Percentiles rank a stretch among this genome's conserved stretches.
phyloP scores from a whole-genome alignment of 768 basidiomycete species.

The Suillus occidentalis region DNA sequence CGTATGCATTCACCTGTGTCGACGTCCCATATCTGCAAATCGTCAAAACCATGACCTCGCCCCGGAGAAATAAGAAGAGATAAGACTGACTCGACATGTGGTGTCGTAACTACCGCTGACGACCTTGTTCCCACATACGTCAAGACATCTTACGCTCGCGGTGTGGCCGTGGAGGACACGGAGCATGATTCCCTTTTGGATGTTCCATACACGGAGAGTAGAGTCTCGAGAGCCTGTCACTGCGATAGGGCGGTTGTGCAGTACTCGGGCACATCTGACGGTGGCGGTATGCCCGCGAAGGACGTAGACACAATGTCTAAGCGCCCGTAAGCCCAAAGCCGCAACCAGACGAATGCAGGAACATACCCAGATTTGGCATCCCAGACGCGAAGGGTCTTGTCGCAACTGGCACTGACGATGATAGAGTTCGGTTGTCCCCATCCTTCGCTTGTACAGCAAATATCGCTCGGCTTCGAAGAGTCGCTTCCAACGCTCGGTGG shows the following conservation, averaged over 20 bases:
- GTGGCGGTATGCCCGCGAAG: slow-evolving; percentile 87
- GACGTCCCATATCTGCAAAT: slow-evolving; percentile 76
- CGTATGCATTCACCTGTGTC: slow-evolving; percentile 88
- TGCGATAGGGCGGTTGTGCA: slow-evolving; percentile 85
- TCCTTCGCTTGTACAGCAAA: slow-evolving; percentile 71
- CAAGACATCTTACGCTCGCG: slow-evolving; percentile 83
- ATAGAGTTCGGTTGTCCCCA: slow-evolving; percentile 87
- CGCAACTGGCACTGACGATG: slow-evolving; percentile 91
- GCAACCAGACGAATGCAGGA: not conserved
- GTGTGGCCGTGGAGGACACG: slow-evolving; percentile 74
- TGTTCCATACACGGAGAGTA: slow-evolving; percentile 90
- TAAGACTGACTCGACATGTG: slow-evolving; percentile 67
- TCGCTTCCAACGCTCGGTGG: slow-evolving; percentile 3
- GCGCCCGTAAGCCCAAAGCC: slow-evolving; percentile 8
- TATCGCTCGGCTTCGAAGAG: slow-evolving; percentile 45
- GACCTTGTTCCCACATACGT: slow-evolving; percentile 78
- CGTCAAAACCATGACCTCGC: not conserved
- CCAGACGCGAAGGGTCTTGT: slow-evolving; percentile 91
- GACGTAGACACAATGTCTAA: slow-evolving; percentile 68
- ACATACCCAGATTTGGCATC: slow-evolving; percentile 81
- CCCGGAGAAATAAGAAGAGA: not conserved
- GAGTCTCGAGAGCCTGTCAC: slow-evolving; percentile 88
- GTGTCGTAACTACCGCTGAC: slow-evolving; percentile 95
- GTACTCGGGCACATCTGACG: slow-evolving; percentile 84
- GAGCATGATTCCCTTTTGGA: slow-evolving; percentile 72